These are phyloP conservation scores for Auricularia heimuer DNA, from an alignment of 768 basidiomycete species.

Conservation along the genomic window DNA sequence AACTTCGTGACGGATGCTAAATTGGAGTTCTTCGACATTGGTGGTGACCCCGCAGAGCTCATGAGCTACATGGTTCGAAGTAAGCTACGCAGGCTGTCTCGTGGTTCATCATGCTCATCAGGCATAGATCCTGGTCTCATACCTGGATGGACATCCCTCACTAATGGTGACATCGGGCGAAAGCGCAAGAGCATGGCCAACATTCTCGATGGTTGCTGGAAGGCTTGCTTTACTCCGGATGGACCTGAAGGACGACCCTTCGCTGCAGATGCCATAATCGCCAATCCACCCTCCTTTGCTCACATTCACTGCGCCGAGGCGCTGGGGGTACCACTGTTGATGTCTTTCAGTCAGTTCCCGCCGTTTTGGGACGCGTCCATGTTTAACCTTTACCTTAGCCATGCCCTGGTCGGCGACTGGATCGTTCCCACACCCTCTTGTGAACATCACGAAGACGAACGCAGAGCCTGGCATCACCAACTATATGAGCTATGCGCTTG, in stretches of 20 bases:
- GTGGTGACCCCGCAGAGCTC: conserved; percentile 52
- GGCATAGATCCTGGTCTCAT: conserved; percentile 50
- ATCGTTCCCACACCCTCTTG: conserved; percentile 53
- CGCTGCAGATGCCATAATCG: conserved; percentile 54
- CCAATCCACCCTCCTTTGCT: conserved; percentile 60
- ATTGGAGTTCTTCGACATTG: conserved; percentile 51
- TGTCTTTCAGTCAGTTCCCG: conserved; percentile 43
- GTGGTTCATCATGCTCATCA: too few species aligned
- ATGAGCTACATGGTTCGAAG: conserved; percentile 72
- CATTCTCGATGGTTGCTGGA: conserved; percentile 56
- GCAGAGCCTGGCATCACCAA: conserved; percentile 45
- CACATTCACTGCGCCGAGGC: conserved; percentile 60
- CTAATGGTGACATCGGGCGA: conserved; percentile 45
- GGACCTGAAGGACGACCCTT: conserved; percentile 35
- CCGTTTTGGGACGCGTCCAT: background rate
- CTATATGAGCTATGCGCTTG: conserved; percentile 46
- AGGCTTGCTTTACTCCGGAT: conserved; percentile 41
- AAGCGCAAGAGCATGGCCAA: conserved; percentile 12
- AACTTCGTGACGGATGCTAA: conserved; percentile 41
- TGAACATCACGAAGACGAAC: conserved; percentile 46
- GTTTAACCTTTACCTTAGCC: background rate
- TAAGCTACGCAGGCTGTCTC: conserved; percentile 18
- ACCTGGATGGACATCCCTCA: conserved; percentile 46
- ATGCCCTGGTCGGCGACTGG: conserved; percentile 25
- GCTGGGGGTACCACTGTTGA: conserved; percentile 43